Evolutionary conservation across 768 basidiomycete genomes (phyloP).

Genomic region (Rhodotorula paludigena): DNA sequence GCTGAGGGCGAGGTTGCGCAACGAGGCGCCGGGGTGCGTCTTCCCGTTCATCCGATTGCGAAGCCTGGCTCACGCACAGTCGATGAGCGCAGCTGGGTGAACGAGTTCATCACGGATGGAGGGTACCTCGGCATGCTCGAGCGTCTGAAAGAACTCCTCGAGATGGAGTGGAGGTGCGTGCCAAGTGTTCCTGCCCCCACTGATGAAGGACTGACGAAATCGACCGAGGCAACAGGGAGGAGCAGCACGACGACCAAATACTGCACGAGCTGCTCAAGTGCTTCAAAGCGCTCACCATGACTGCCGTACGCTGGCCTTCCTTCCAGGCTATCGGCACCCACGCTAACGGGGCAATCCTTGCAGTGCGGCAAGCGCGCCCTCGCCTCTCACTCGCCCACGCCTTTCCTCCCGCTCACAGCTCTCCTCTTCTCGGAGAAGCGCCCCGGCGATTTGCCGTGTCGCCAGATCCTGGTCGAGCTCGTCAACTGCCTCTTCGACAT

Average conservation of each 20-base stretch:
- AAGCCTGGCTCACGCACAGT: neutral
- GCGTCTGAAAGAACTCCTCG: constrained; percentile 80
- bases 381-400: constrained; percentile 79
- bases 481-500: constrained; percentile 82
- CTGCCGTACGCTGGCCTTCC: constrained; percentile 42
- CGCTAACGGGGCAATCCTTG: neutral
- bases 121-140: constrained; percentile 81
- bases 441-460: constrained; percentile 84
- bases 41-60: constrained; percentile 24
- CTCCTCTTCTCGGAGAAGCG: constrained; percentile 96
- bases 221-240: constrained; percentile 59
- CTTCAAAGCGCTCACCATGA: constrained; percentile 84
- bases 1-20: constrained; percentile 74
- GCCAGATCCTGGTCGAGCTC: constrained; percentile 85
- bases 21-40: constrained; percentile 78
- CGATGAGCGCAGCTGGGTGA: constrained; percentile 60
- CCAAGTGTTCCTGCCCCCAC: neutral
- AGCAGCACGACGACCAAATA: constrained; percentile 94
- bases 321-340: too few species aligned
- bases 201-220: constrained; percentile 43
- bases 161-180: constrained; percentile 84
- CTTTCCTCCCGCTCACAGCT: constrained; percentile 74
- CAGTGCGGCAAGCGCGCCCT: constrained; percentile 83
- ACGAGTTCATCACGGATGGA: constrained; percentile 72
- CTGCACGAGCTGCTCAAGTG: constrained; percentile 86